phyloP scores from a whole-genome alignment of 176 grass and related monocot species.

The Oryza australiensis region DNA sequence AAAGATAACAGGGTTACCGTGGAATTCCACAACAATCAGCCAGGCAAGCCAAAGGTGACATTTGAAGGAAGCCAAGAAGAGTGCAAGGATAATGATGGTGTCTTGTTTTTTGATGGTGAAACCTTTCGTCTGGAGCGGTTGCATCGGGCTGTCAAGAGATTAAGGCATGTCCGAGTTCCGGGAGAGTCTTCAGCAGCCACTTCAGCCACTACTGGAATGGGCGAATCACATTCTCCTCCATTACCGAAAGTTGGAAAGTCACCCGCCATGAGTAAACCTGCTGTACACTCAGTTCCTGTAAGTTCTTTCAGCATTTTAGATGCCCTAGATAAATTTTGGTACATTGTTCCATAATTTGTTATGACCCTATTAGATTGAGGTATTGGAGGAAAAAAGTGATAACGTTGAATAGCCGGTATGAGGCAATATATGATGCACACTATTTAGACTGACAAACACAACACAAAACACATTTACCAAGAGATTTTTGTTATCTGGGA shows the following conservation, averaged over 20 bases:
- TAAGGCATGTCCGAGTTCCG: constrained; percentile 81
- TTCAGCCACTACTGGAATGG: constrained; percentile 47
- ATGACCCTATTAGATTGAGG: constrained; percentile 2
- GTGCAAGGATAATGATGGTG: constrained; percentile 89
- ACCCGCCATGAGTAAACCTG: constrained; percentile 50
- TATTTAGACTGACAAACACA: constrained; percentile 6
- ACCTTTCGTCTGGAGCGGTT: constrained; percentile 83
- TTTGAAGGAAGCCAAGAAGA: constrained; percentile 97
- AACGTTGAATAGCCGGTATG: neutral
- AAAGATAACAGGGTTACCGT: constrained; percentile 96
- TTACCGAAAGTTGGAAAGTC: constrained; percentile 57
- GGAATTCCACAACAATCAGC: constrained; percentile 96
- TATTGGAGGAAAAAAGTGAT: neutral
- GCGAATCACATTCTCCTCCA: constrained; percentile 77
- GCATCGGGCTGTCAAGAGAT: constrained; percentile 83
- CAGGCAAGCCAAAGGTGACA: constrained; percentile 79
- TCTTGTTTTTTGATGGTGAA: constrained; percentile 91
- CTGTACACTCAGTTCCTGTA: constrained; percentile 62
- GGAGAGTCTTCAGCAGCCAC: constrained; percentile 68
- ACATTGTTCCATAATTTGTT: constrained; percentile 25
- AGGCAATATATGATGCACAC: neutral
- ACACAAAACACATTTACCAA: neutral
- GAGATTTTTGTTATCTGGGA: constrained; percentile 8
- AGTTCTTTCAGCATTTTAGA: constrained; percentile 41
- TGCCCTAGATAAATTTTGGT: constrained; percentile 24